phyloP scores from a whole-genome alignment of 2,329 filamentous ascomycete genomes.

The Thelonectria rubi region DNA sequence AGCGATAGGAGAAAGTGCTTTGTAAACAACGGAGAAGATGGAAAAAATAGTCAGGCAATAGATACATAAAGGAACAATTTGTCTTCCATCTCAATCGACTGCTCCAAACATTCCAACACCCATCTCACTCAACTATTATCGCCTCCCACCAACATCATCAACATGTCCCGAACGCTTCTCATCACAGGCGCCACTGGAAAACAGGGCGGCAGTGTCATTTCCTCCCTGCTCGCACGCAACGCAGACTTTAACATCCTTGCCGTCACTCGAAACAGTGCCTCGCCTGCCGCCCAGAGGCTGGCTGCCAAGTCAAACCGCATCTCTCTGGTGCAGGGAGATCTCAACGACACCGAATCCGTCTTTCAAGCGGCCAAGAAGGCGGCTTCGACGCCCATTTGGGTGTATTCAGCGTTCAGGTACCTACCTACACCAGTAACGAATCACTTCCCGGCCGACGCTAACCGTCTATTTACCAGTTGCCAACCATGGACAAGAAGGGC shows the following conservation, averaged over 20 bases:
- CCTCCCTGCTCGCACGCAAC: conserved; percentile 39
- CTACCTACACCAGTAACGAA: conserved; percentile 16
- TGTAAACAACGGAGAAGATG: neutral
- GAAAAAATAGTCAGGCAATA: neutral
- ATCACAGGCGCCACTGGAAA: conserved; percentile 51
- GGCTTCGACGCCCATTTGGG: conserved; percentile 56
- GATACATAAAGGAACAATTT: neutral
- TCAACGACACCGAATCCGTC: conserved; percentile 59
- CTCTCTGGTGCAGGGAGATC: conserved; percentile 65
- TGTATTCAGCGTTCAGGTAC: conserved; percentile 68
- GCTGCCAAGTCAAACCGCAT: conserved; percentile 56
- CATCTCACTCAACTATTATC: neutral
- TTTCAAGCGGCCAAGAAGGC: conserved; percentile 54
- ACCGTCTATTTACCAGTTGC: conserved; percentile 6
- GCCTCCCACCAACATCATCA: neutral
- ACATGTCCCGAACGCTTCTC: conserved; percentile 44
- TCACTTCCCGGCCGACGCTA: neutral
- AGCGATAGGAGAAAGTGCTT: neutral
- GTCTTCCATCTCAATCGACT: neutral
- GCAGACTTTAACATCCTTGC: conserved; percentile 62
- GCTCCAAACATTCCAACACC: neutral
- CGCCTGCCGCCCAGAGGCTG: conserved; percentile 59
- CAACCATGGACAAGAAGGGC: conserved; percentile 26
- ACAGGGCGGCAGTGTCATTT: conserved; percentile 49
- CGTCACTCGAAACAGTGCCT: conserved; percentile 66